Base-by-base conservation (phyloP, 1,139 yeast species). In the Suhomyces chickasaworum region DNA sequence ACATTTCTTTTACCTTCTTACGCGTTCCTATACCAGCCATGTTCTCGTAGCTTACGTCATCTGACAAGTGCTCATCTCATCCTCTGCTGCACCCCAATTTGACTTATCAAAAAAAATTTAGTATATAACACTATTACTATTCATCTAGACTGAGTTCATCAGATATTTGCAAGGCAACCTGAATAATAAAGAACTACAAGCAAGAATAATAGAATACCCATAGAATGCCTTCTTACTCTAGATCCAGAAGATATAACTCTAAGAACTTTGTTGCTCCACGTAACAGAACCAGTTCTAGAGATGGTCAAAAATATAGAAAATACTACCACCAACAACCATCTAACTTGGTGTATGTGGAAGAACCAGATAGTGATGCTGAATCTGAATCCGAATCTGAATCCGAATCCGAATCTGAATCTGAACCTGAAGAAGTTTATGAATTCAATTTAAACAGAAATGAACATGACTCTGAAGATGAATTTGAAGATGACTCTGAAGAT, bases 341-440 rank as follows among this genome's bases (percentile, higher is more conserved):
- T 23, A 61, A 65, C 42, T 58, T 63, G 45, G 77, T 67, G 12
- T 70, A 60, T 46, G 75, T 72, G 45, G 77, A 72, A 60, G 77
- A 72, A 51, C 77, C 77, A 42, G 70, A 50, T n/a, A 54, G 58
- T 37, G 60, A 55, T 13, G 58, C 48, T 15, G 58, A 54, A 37
- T 43, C 51, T 25, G 38, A 37, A 16, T 43, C 51, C 30, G 35
- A 37, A 16, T 29, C 39, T n/a, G n/a, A n/a, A 20, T 20, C 22
- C 27, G 40, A 41, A 17, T 30, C 40, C 5, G 56, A 54, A 34
- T 30, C 43, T 34, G 52, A 48, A 7, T 52, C 47, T 6, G 57
- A 54, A 33, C 60, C 60, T 39, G 70, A 64, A 36, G 52, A 49
- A 44, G 68, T 65, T 33, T 53, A 48, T 45, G 68, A 65, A 48